Evolutionary conservation across 1,139 yeast genomes (phyloP), one percentile per base, ranked within the genome.

Genomic region (Pichia norvegensis): DNA sequence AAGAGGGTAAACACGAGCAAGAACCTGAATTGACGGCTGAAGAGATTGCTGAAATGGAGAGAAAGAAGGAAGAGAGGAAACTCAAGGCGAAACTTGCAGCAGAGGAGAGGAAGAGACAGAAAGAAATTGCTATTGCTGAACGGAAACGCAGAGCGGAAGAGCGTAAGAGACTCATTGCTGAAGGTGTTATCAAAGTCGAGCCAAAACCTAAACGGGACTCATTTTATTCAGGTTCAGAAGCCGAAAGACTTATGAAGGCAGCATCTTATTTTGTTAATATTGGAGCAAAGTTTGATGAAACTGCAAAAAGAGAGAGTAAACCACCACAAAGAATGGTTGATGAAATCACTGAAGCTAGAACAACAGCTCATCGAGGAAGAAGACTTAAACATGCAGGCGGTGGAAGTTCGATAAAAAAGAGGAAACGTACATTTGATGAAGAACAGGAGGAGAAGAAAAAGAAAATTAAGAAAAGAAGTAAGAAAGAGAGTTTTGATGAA

Each of bases 191-290:
- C 17, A 46, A 39, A 33, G 44, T 21, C 16, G 47, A 48, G 31
- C 23, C 35, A 22, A 25, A 53, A 48, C 25, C 20, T 50, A 13
- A 52, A 47, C 25, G 53, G 48, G 22, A 23, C 3, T 31, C 43
- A 13, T 58, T 53, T 41, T 55, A 51, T 38, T 38, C 41, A 4
- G 61, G 59, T 14, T 43, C 47, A 11, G 42, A 48, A 38, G 36
- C 52, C 21, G 52, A 52, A 3, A 46, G 29, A 35, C 45, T 58
- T n/a, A 42, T 55, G 19, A 54, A 54, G 20, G 59, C 62, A 2
- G 51, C 62, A 4, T 39, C 47, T 23, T 52, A 47, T 44, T 58
- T 58, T 36, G 52, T 56, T 1, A 52, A 50, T 39, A 46, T 53
- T 8, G 61, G 56, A 6, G 46, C 47, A 35, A 47, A 48, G 25